Evolutionary conservation across 2,329 filamentous ascomycete genomes (phyloP).

Genomic region (Teratosphaeria nubilosa): DNA sequence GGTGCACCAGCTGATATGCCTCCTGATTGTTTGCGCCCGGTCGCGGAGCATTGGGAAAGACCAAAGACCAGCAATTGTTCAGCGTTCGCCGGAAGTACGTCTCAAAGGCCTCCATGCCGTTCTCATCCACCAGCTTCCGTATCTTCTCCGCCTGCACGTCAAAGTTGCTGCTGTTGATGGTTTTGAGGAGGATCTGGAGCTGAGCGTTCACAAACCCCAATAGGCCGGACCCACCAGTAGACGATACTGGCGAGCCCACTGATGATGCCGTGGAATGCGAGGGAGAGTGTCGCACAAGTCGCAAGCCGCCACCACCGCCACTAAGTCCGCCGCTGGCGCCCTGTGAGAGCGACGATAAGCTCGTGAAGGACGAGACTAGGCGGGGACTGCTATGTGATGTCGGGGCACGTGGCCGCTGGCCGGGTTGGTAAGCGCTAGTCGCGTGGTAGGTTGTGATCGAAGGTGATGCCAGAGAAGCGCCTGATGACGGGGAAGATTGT

Average conservation of each 20-base stretch:
- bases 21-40: conserved; percentile 52
- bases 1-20: conserved; percentile 71
- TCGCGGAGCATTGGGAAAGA: conserved; percentile 72
- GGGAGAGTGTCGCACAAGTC: conserved; percentile 51
- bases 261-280: conserved; percentile 44
- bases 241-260: conserved; percentile 42
- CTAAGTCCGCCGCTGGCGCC: conserved; percentile 41
- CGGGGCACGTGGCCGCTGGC: conserved; percentile 45
- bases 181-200: conserved; percentile 86
- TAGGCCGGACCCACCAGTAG: conserved; percentile 44
- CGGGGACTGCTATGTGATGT: conserved; percentile 44
- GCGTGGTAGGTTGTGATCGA: conserved; percentile 45
- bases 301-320: conserved; percentile 45
- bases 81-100: conserved; percentile 93
- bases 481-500: conserved; percentile 45
- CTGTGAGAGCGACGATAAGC: conserved; percentile 39
- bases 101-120: conserved; percentile 98
- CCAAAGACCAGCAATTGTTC: conserved; percentile 79
- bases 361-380: conserved; percentile 46
- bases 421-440: conserved; percentile 44
- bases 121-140: conserved; percentile 88
- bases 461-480: conserved; percentile 45
- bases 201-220: conserved; percentile 93
- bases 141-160: conserved; percentile 85
- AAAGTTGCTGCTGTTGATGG: conserved; percentile 96